A percentile compares a stretch with the other conserved stretches of the same genome.
These are phyloP conservation scores for Nemania diffusa DNA, from an alignment of 2,329 filamentous ascomycete genomes.

Conservation along the genomic window DNA sequence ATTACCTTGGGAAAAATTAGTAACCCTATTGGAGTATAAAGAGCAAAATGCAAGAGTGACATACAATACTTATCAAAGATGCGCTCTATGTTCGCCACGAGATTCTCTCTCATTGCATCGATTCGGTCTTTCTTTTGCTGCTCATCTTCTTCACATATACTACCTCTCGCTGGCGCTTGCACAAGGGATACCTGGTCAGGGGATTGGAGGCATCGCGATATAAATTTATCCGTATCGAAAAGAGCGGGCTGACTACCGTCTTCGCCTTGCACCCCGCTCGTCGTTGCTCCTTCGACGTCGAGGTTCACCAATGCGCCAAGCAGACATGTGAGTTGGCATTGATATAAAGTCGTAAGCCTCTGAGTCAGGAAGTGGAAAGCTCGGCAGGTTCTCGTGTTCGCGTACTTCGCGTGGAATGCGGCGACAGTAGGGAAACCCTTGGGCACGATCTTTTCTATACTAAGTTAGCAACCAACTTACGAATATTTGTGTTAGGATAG, in stretches of 20 bases:
- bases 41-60: background rate
- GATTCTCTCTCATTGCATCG: slow-evolving; percentile 13
- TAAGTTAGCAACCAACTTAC: background rate
- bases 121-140: slow-evolving; percentile 9
- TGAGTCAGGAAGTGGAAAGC: slow-evolving; percentile 10
- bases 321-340: slow-evolving; percentile 19
- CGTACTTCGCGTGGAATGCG: slow-evolving; percentile 17
- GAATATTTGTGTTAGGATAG: background rate
- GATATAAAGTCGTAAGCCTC: background rate
- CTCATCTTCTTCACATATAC: slow-evolving; percentile 5
- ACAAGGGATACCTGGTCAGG: slow-evolving; percentile 21
- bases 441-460: slow-evolving; percentile 1
- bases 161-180: background rate
- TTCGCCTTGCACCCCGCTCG: background rate
- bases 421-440: slow-evolving; percentile 19
- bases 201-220: slow-evolving; percentile 17
- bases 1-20: background rate
- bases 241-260: background rate
- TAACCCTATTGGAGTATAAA: background rate
- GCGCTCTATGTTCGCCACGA: slow-evolving; percentile 15
- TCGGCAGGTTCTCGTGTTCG: slow-evolving; percentile 18
- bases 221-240: slow-evolving; percentile 26
- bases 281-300: slow-evolving; percentile 5
- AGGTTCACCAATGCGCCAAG: slow-evolving; percentile 12
- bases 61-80: slow-evolving; percentile 13